Conservation (phyloP, 2,329 filamentous ascomycete genomes). For the Penicillium sp. region DNA sequence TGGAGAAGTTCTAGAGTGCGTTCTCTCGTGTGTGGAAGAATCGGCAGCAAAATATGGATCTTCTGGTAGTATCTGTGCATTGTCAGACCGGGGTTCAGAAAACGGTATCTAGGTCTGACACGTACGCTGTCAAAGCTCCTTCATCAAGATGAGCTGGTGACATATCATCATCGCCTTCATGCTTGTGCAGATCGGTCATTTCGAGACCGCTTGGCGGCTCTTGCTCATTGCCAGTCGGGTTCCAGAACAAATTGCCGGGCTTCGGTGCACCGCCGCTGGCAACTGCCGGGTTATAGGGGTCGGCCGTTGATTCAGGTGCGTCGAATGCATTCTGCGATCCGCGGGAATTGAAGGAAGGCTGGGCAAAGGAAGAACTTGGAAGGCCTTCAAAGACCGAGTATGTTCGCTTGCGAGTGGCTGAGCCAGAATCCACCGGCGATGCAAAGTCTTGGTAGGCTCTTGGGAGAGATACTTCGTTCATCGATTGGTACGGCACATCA, state of each 20-base stretch:
- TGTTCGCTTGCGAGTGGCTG: conserved; percentile 47
- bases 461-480: conserved; percentile 43
- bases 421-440: conserved; percentile 47
- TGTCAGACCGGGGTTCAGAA: conserved; percentile 11
- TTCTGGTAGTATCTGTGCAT: conserved; percentile 40
- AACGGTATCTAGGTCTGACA: conserved; percentile 2
- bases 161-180: conserved; percentile 36
- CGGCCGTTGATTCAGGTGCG: conserved; percentile 31
- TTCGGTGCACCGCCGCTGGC: conserved; percentile 36
- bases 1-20: conserved; percentile 39
- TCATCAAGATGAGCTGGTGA: conserved; percentile 39
- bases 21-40: conserved; percentile 42
- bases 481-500: conserved; percentile 44
- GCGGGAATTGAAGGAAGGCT: conserved; percentile 37
- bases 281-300: conserved; percentile 37
- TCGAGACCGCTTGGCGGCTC: conserved; percentile 34
- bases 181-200: conserved; percentile 32
- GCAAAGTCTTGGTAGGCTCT: conserved; percentile 53
- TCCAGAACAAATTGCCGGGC: conserved; percentile 41
- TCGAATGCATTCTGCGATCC: conserved; percentile 37
- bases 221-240: conserved; percentile 31
- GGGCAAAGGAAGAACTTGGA: conserved; percentile 42
- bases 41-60: conserved; percentile 42
- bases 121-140: conserved; percentile 41
- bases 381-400: conserved; percentile 51